A percentile compares a stretch with the other conserved stretches of the same genome.
phyloP scores from a whole-genome alignment of 2,329 filamentous ascomycete genomes.

The Fusarium lateritium region DNA sequence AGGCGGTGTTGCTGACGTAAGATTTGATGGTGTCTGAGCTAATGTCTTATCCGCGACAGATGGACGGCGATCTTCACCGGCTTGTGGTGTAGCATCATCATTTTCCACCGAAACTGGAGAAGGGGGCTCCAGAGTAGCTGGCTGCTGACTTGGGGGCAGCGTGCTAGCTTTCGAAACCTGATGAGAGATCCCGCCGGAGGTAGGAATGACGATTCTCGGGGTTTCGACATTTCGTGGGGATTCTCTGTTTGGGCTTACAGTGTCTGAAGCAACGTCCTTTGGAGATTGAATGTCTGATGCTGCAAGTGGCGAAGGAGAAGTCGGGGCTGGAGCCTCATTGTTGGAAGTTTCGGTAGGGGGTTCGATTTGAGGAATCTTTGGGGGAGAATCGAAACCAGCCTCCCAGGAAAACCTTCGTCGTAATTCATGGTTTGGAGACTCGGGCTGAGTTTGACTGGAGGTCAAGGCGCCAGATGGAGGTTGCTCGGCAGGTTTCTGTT shows the following conservation, averaged over 20 bases:
- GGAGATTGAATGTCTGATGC: conserved; percentile 30
- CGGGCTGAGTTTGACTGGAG: conserved; percentile 14
- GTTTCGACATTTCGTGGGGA: conserved; percentile 29
- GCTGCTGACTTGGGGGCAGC: conserved; percentile 39
- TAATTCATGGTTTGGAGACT: conserved; percentile 22
- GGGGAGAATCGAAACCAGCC: conserved; percentile 45
- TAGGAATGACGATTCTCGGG: conserved; percentile 42
- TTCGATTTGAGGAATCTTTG: conserved; percentile 31
- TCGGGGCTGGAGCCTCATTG: conserved; percentile 15
- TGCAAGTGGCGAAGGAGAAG: conserved; percentile 28
- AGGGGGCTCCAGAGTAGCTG: conserved; percentile 55
- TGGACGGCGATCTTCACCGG: conserved; percentile 48
- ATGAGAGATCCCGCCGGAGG: conserved; percentile 43
- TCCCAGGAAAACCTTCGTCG: conserved; percentile 59
- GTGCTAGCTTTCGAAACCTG: conserved; percentile 46
- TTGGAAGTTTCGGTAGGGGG: conserved; percentile 19
- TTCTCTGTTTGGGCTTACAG: conserved; percentile 29
- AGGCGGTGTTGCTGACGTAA: conserved; percentile 55
- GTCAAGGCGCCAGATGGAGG: conserved; percentile 1
- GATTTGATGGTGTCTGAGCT: conserved; percentile 53
- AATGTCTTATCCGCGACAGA: conserved; percentile 62
- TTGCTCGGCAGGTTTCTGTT: conserved; percentile 5
- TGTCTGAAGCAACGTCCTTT: conserved; percentile 28
- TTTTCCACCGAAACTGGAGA: conserved; percentile 61
- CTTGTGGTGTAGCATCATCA: conserved; percentile 48